phyloP scores from a whole-genome alignment of 805 yeast species.

The Wickerhamiella kurtzmanii region DNA sequence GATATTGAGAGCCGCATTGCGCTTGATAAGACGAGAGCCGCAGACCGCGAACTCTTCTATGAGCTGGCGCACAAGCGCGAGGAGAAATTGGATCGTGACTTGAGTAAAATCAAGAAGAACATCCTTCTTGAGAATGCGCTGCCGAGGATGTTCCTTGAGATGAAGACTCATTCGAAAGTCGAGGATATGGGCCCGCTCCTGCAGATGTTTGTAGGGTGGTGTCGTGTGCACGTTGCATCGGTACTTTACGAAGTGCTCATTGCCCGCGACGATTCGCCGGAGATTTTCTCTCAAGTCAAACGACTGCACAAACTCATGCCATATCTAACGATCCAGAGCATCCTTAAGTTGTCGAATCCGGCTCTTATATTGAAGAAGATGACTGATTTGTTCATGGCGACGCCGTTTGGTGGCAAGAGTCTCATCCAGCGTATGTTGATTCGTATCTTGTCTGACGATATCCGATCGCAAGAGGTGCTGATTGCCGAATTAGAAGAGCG shows the following conservation, averaged over 20 bases:
- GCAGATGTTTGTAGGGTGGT: slow-evolving; percentile 63
- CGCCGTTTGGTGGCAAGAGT: slow-evolving; percentile 54
- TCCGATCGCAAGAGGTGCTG: slow-evolving; percentile 46
- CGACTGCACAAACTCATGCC: slow-evolving; percentile 71
- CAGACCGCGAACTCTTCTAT: slow-evolving; percentile 61
- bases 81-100: slow-evolving; percentile 37
- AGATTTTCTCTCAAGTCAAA: slow-evolving; percentile 54
- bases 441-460: slow-evolving; percentile 60
- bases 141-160: slow-evolving; percentile 47
- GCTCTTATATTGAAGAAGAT: slow-evolving; percentile 65
- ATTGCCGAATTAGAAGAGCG: slow-evolving; percentile 34
- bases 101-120: slow-evolving; percentile 45
- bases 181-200: slow-evolving; percentile 53
- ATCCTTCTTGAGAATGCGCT: slow-evolving; percentile 45
- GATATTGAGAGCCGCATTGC: slow-evolving; percentile 49
- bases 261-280: slow-evolving; percentile 71
- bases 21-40: slow-evolving; percentile 47
- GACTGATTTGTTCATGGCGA: slow-evolving; percentile 72
- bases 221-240: slow-evolving; percentile 70
- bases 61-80: slow-evolving; percentile 50
- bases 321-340: slow-evolving; percentile 59
- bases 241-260: slow-evolving; percentile 68
- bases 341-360: slow-evolving; percentile 76
- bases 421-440: slow-evolving; percentile 63
- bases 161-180: slow-evolving; percentile 41